Evolutionary conservation across 2,329 filamentous ascomycete species (phyloP).

Genomic region (Calonectria henricotiae): DNA sequence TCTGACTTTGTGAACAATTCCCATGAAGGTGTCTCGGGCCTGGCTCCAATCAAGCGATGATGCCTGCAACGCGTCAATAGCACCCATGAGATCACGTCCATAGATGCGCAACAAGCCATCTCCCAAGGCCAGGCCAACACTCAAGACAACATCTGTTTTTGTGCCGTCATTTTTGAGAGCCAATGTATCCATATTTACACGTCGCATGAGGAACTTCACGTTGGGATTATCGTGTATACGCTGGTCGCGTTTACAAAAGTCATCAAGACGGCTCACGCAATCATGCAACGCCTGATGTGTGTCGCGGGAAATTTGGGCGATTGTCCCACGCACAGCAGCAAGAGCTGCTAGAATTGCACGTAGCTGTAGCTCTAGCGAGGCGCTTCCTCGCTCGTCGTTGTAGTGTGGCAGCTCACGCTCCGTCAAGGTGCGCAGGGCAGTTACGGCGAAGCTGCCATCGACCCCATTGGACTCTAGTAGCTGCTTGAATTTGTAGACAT

Average conservation of each 20-base stretch:
- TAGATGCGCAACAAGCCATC: not conserved
- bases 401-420: not conserved
- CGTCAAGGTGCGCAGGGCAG: not conserved
- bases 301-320: not conserved
- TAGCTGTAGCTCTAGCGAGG: not conserved
- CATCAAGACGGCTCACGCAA: not conserved
- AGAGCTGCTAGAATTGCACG: not conserved
- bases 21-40: not conserved
- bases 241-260: not conserved
- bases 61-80: not conserved
- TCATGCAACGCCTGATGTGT: not conserved
- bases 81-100: constrained; percentile 5
- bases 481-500: constrained; percentile 6
- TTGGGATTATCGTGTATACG: constrained; percentile 1
- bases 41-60: constrained; percentile 15
- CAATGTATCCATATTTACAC: not conserved
- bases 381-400: not conserved
- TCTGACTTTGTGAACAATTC: not conserved
- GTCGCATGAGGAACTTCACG: not conserved
- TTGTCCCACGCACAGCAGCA: not conserved
- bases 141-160: not conserved
- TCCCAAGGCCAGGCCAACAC: not conserved
- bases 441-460: not conserved
- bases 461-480: not conserved
- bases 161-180: not conserved